Evolutionary conservation across 345 rosid genomes (phyloP).

Genomic region (Brassica juncea): DNA sequence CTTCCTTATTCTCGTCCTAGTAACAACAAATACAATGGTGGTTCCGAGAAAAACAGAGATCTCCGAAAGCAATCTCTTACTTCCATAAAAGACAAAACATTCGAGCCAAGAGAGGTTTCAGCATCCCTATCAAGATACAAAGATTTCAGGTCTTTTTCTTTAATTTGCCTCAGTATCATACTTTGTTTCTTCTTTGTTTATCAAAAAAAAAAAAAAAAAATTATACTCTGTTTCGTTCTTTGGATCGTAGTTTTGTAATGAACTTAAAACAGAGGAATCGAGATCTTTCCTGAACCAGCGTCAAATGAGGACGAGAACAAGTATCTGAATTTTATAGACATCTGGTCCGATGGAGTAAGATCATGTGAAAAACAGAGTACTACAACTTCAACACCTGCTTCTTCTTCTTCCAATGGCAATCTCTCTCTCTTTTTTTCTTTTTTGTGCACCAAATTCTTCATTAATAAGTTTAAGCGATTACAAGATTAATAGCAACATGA

Average conservation of each 20-base stretch:
- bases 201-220: no score
- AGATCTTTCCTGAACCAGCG: constrained; percentile 13
- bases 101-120: no score
- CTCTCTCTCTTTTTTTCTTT: neutral
- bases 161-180: neutral
- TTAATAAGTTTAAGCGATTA: no score
- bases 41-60: constrained; percentile 27
- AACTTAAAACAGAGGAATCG: constrained; percentile 29
- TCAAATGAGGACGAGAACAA: constrained; percentile 34
- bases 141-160: constrained; percentile 20
- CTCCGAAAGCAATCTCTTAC: neutral
- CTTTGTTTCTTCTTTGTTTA: neutral
- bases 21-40: constrained; percentile 16
- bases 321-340: constrained; percentile 53
- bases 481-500: no score
- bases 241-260: neutral
- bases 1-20: constrained; percentile 41
- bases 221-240: neutral
- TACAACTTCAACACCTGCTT: constrained; percentile 14
- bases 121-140: neutral
- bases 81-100: neutral
- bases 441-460: no score
- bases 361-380: constrained; percentile 38
- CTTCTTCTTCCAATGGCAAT: constrained; percentile 42
- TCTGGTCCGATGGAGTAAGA: constrained; percentile 54